Evolutionary conservation across 2,329 filamentous ascomycete genomes (phyloP).

Genomic region (Trichophyton benhamiae): DNA sequence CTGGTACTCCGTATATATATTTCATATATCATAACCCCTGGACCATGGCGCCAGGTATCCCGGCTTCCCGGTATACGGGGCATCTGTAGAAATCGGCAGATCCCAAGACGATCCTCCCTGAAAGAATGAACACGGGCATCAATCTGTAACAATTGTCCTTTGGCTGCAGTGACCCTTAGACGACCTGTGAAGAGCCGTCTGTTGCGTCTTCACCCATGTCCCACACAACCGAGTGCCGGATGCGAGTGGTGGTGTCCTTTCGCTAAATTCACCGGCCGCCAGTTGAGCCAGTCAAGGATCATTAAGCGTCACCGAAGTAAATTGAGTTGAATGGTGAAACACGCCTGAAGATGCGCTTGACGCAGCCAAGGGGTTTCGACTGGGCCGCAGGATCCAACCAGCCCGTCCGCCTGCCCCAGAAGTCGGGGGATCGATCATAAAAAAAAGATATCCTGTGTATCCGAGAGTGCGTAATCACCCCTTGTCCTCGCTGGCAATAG

Average conservation of each 20-base stretch:
- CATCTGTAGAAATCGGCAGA: too few relatives aligned
- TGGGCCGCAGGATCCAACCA: not conserved
- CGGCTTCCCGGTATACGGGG: too few relatives aligned
- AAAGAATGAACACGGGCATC: not conserved
- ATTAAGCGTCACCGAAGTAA: not conserved
- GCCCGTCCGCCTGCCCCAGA: not conserved
- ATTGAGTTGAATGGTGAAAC: slow-evolving; percentile 4
- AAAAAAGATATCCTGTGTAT: not conserved
- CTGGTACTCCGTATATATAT: too few relatives aligned
- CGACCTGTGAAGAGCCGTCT: not conserved
- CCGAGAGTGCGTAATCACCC: not conserved
- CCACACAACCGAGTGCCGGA: not conserved
- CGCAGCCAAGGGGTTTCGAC: slow-evolving; percentile 1
- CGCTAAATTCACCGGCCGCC: not conserved
- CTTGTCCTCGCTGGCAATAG: not conserved
- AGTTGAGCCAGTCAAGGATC: not conserved
- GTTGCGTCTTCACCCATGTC: not conserved
- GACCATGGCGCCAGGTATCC: too few relatives aligned
- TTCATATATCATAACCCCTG: too few relatives aligned
- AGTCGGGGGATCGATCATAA: not conserved
- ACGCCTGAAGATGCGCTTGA: not conserved
- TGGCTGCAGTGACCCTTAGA: not conserved
- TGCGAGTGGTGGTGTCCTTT: not conserved
- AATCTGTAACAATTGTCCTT: not conserved
- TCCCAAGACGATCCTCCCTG: too few relatives aligned